A percentile compares a stretch with the other conserved stretches of the same genome.
Conservation (phyloP, 2,329 filamentous ascomycete genomes). For the Neoascochyta sp. region DNA sequence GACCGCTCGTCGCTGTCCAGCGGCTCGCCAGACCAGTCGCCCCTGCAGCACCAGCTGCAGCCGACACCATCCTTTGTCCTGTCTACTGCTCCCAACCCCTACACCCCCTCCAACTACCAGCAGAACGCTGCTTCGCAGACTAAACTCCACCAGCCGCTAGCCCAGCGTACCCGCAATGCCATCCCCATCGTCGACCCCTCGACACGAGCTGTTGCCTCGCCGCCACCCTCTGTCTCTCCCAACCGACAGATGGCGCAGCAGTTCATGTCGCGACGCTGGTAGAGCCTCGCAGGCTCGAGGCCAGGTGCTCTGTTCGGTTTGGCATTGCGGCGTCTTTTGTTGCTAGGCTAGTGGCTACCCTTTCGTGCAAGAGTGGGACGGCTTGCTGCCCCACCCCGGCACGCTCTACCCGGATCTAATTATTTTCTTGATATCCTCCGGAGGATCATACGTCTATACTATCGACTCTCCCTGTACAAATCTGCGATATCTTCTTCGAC, state of each 20-base stretch:
- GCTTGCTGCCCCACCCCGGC: slow-evolving; percentile 3
- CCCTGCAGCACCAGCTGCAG: slow-evolving; percentile 76
- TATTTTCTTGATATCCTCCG: slow-evolving; percentile 38
- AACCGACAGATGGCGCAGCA: slow-evolving; percentile 59
- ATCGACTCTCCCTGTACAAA: slow-evolving; percentile 44
- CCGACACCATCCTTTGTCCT: slow-evolving; percentile 70
- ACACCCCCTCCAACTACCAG: slow-evolving; percentile 61
- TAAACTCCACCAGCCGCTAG: slow-evolving; percentile 87
- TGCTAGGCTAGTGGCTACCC: slow-evolving; percentile 41
- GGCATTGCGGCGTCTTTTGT: slow-evolving; percentile 38
- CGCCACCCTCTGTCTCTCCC: slow-evolving; percentile 69
- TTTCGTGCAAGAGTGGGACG: too few relatives aligned
- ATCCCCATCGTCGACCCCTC: slow-evolving; percentile 97
- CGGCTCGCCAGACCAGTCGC: slow-evolving; percentile 87
- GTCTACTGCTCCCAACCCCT: slow-evolving; percentile 57
- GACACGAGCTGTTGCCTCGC: slow-evolving; percentile 86
- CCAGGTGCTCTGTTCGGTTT: slow-evolving; percentile 29
- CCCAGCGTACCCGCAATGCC: slow-evolving; percentile 85
- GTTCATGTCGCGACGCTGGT: slow-evolving; percentile 49
- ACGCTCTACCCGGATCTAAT: slow-evolving; percentile 29
- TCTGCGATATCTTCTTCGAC: slow-evolving; percentile 41
- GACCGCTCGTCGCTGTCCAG: slow-evolving; percentile 94
- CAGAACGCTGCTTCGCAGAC: slow-evolving; percentile 53
- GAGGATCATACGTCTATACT: slow-evolving; percentile 41
- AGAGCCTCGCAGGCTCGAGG: slow-evolving; percentile 36